Percentiles rank a stretch among this genome's conserved stretches.
phyloP scores from a whole-genome alignment of 306 rosid genomes.

The Fragaria iinumae region DNA sequence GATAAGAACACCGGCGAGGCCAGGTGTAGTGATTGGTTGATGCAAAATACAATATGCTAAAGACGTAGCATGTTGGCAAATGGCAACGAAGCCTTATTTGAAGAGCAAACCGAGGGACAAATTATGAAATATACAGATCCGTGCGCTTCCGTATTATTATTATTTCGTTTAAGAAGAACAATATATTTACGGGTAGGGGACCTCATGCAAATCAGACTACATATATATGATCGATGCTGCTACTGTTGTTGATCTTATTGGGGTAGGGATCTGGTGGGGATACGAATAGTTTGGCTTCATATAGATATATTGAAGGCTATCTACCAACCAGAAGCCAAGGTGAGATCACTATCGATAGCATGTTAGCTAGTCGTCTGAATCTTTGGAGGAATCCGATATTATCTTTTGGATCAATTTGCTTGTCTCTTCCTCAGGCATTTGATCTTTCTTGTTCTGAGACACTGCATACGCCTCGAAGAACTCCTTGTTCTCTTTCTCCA shows the following conservation, averaged over 20 bases:
- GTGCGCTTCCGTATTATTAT: not conserved
- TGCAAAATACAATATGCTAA: not conserved
- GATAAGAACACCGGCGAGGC: not conserved
- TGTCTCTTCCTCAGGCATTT: constrained; percentile 89
- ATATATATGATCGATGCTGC: not conserved
- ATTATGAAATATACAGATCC: not conserved
- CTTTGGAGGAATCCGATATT: constrained; percentile 66
- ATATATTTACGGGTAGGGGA: not conserved
- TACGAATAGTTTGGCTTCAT: constrained; percentile 10
- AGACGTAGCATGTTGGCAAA: not conserved
- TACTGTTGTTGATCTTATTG: constrained; percentile 13
- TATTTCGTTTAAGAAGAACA: not conserved
- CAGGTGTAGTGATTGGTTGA: not conserved
- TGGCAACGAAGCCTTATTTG: constrained; percentile 5
- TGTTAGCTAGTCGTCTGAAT: constrained; percentile 31
- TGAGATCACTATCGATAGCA: constrained; percentile 34
- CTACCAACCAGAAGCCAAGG: constrained; percentile 18
- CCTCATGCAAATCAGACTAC: constrained; percentile 5
- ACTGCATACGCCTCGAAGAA: constrained; percentile 72
- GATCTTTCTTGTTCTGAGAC: constrained; percentile 53
- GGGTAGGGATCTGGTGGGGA: not conserved
- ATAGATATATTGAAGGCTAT: not conserved
- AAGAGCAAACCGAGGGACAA: not conserved
- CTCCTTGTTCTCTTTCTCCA: constrained; percentile 84
- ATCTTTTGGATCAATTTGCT: constrained; percentile 68